Evolutionary conservation across 2,329 filamentous ascomycete species (phyloP), one percentile per base, ranked within the genome.

Genomic region (Claviceps paspali): DNA sequence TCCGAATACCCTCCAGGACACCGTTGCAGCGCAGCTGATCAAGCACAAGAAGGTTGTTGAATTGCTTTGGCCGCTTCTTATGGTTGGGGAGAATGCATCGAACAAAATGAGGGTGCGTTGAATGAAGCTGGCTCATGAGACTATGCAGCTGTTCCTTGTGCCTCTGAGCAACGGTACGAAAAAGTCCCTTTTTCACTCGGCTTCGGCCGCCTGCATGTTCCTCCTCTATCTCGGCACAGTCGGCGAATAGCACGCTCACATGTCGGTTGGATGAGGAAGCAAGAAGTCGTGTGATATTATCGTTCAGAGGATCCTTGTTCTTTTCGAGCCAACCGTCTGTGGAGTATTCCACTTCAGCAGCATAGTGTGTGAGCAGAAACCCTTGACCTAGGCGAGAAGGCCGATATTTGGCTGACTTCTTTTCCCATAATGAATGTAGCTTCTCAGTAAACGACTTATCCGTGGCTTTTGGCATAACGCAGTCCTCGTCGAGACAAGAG

Each of bases 121-220:
- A 92, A 56, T 98, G 82, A 12, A 98, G 72, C 51, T 96, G 86
- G 11, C 71, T 69, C 91, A 98, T 98, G 41, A 98, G 64, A 43
- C 79, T 92, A n/a, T 86, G 83, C n/a, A 98, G 71, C 49, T 96
- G 88, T 57, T 98, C 91, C 59, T 98, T 98, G 65, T 98, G 91
- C 49, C 86, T 74, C 55, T 98, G 91, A 5, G 91, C 91, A 5
- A 93, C 92, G 0, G 91, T 98, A 23, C 91, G 79, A 70, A 98
- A 98, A 3, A 98, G 70, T 0, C 91, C 92, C 60, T 91, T 95
- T 66, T 98, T 98, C 40, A 98, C 88, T 17, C 88, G 75, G 52
- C 77, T 95, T 28, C 73, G 65, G 17, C 75, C 70, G 19, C 74
- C 74, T 8, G 74, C 77, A 12, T 58, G 51, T 17, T 83, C 82